Evolutionary conservation across 179 eudicot species (phyloP).

Genomic region (Camellia oleifera): DNA sequence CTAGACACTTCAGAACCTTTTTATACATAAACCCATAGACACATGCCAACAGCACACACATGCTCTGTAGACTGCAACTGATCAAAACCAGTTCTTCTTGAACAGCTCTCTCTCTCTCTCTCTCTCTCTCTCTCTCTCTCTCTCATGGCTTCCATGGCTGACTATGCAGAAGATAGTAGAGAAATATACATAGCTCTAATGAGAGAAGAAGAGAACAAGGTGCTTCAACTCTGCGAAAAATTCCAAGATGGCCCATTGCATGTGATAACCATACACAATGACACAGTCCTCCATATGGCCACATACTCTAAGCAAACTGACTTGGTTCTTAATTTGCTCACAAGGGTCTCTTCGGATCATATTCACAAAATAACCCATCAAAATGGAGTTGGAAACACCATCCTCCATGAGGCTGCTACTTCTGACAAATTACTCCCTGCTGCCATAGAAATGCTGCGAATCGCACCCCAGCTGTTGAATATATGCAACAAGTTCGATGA

Average conservation of each 20-base stretch:
- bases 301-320: background rate
- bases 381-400: slow-evolving; percentile 6
- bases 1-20: too few relatives aligned
- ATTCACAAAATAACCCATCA: background rate
- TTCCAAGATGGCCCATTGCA: slow-evolving; percentile 5
- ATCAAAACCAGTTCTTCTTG: too few relatives aligned
- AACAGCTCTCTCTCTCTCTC: background rate
- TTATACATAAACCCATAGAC: too few relatives aligned
- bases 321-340: background rate
- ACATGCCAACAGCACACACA: too few relatives aligned
- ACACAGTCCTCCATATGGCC: slow-evolving; percentile 10
- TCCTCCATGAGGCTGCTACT: slow-evolving; percentile 16
- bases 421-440: background rate
- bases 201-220: background rate
- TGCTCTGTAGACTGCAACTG: too few relatives aligned
- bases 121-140: background rate
- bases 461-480: background rate
- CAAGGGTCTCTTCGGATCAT: background rate
- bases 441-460: background rate
- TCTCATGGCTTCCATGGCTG: too few relatives aligned
- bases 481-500: background rate
- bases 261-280: background rate
- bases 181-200: background rate
- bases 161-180: too few relatives aligned
- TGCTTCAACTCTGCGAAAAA: background rate